Evolutionary conservation across 148 eudicot species (phyloP).

Genomic region (Beta vulgaris): DNA sequence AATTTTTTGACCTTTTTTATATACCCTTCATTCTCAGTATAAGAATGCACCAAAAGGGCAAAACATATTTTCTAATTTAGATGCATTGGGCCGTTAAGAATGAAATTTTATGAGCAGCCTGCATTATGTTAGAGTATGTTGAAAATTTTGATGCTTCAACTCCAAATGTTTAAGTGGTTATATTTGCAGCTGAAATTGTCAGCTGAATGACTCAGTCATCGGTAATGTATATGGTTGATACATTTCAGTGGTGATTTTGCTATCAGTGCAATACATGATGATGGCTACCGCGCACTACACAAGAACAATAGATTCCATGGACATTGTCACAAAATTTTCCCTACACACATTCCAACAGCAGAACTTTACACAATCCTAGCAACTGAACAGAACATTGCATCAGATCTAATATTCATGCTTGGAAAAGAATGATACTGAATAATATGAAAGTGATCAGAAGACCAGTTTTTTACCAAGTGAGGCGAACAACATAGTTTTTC

Average conservation of each 20-base stretch:
- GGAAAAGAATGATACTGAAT: no score
- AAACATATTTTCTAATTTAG: not conserved
- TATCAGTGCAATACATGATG: not conserved
- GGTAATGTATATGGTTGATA: not conserved
- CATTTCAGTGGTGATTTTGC: not conserved
- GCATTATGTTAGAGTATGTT: not conserved
- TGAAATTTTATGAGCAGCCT: not conserved
- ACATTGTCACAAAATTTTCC: not conserved
- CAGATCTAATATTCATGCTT: constrained; percentile 1
- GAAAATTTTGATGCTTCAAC: not conserved
- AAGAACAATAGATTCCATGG: not conserved
- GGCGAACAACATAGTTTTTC: not conserved
- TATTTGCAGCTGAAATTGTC: constrained; percentile 45
- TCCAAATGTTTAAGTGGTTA: constrained; percentile 27
- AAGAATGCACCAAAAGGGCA: no score
- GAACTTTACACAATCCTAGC: not conserved
- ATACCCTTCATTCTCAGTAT: not conserved
- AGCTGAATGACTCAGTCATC: not conserved
- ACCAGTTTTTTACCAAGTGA: not conserved
- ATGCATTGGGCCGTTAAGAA: not conserved
- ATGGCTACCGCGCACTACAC: not conserved
- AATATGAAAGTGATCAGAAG: not conserved
- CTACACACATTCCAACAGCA: not conserved
- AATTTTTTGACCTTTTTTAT: no score
- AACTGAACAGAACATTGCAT: not conserved